Evolutionary conservation across 495 filamentous ascomycete species (phyloP), one percentile per base, ranked within the genome.

Genomic region (Daldinia vernicosa): DNA sequence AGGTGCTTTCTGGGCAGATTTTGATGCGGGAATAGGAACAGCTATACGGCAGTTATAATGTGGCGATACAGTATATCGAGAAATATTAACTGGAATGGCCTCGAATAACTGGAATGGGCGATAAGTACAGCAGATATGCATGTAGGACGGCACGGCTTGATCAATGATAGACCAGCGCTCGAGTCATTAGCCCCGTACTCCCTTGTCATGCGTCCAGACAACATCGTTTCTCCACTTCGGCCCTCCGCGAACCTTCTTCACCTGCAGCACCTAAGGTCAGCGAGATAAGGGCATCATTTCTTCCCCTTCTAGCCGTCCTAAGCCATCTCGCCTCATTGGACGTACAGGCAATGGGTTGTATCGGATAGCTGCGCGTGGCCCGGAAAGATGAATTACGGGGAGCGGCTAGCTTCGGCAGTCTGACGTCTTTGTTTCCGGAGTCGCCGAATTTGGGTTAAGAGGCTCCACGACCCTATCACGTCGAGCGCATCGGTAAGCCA

Each of bases 341-440:
- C 58, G 52, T 51, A 22, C 35, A 47, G 14, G 27, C 24, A 32
- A 26, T 67, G 64, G 65, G 64, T 68, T 60, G 70, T 54, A 32
- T 68, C 60, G 56, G 65, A 60, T 56, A 56, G 26, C n/a, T 53
- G 35, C 53, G 51, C 35, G 40, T 63, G 53, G 43, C 6, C 3
- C 17, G 19, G 43, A 19, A 47, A 8, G 19, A 24, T 24, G 43
- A 22, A 9, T 9, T 24, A 47, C 19, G 43, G 19, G 59, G 47
- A n/a, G 51, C 70, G 70, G 70, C 60, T 72, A 72, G 70, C 70
- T 68, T 72, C 70, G 70, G 70, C 70, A 68, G 56, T 67, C 63
- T 72, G 63, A 67, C 69, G 69, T 72, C 69, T 67, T 63, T 67
- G 58, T 71, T 39, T 67, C 62, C 43, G 43, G 19, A 47, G 43